phyloP scores from a whole-genome alignment of 2,329 filamentous ascomycete genomes.

The Teratosphaeria epicoccoides region DNA sequence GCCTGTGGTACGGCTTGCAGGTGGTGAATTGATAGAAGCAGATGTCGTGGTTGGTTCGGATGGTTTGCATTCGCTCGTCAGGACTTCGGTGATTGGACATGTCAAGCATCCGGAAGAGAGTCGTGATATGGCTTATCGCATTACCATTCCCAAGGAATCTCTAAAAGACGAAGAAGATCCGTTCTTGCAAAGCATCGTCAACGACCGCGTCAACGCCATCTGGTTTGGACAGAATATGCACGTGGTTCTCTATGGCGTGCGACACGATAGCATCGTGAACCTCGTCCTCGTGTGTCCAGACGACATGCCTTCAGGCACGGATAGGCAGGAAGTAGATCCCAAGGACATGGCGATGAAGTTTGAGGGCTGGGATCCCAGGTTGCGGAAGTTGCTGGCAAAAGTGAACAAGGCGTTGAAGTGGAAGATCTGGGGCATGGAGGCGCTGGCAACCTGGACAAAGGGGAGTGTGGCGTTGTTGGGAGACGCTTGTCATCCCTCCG shows the following conservation, averaged over 20 bases:
- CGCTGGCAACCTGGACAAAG: background rate
- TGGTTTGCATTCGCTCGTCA: background rate
- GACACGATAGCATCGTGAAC: background rate
- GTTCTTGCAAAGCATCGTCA: background rate
- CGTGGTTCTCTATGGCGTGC: background rate
- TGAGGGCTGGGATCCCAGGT: background rate
- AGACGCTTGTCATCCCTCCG: background rate
- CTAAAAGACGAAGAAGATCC: background rate
- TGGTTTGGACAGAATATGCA: background rate
- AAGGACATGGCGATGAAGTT: background rate
- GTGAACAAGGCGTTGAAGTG: background rate
- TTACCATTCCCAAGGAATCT: background rate
- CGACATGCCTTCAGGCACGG: background rate
- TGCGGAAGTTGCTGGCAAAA: background rate
- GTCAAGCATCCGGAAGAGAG: background rate
- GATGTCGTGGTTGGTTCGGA: background rate
- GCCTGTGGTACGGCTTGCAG: background rate
- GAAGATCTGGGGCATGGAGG: background rate
- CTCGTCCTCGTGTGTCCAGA: constrained; percentile 1
- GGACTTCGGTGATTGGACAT: background rate
- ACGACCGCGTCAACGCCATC: background rate
- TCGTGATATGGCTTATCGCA: background rate
- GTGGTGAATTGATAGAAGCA: background rate
- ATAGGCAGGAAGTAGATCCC: background rate
- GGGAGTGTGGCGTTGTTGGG: background rate